Percentiles rank a stretch among this genome's conserved stretches.
phyloP scores from a whole-genome alignment of 2,329 filamentous ascomycete genomes.

The Xylariaceae sp. region DNA sequence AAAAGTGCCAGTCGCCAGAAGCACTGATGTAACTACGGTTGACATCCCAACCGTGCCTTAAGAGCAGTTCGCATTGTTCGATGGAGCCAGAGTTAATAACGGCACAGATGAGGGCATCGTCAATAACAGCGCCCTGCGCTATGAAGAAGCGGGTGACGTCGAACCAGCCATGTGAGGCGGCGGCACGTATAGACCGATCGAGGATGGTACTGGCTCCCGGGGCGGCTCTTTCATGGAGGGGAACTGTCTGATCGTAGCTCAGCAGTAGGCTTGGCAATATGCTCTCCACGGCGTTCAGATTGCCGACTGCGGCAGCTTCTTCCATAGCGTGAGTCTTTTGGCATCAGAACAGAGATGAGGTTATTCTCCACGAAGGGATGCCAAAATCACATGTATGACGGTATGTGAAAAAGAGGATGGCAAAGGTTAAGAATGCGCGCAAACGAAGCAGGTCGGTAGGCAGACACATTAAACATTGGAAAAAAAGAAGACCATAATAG shows the following conservation, averaged over 20 bases:
- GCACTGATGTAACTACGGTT: conserved; percentile 25
- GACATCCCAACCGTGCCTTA: conserved; percentile 22
- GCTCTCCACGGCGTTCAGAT: conserved; percentile 23
- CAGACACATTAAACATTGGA: background rate
- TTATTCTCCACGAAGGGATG: background rate
- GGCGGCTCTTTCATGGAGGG: conserved; percentile 23
- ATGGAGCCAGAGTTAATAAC: conserved; percentile 22
- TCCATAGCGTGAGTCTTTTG: conserved; percentile 24
- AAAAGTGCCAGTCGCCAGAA: conserved; percentile 22
- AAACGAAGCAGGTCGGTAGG: conserved; percentile 7
- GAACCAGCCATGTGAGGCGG: conserved; percentile 19
- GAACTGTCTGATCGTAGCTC: conserved; percentile 19
- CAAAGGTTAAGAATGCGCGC: conserved; percentile 11
- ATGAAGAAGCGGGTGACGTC: conserved; percentile 24
- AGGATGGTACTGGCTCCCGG: conserved; percentile 22
- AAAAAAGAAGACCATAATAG: conserved; percentile 9
- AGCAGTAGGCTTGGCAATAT: conserved; percentile 22
- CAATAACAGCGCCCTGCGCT: conserved; percentile 20
- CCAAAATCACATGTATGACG: conserved; percentile 10
- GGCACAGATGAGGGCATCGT: conserved; percentile 22
- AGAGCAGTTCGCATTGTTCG: conserved; percentile 22
- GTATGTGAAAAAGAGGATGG: background rate
- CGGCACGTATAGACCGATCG: conserved; percentile 22
- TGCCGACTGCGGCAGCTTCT: conserved; percentile 25
- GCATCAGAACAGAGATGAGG: conserved; percentile 15